These are phyloP conservation scores for Colletotrichum spaethianum DNA, from an alignment of 2,329 filamentous ascomycete species.

Conservation along the genomic window DNA sequence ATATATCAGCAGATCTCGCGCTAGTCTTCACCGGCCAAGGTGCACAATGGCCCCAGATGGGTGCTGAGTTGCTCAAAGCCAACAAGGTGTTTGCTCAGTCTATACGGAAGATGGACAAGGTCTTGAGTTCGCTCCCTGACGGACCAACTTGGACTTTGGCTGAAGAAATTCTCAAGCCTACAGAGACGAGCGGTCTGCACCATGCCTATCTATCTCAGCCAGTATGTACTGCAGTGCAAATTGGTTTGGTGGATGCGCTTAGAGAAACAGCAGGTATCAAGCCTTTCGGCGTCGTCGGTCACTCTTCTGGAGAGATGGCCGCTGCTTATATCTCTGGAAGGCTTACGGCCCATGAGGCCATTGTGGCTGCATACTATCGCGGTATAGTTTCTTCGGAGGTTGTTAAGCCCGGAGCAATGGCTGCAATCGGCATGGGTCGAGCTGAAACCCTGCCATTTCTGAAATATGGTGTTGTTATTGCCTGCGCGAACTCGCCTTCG, in stretches of 20 bases:
- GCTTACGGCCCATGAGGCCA: conserved; percentile 53
- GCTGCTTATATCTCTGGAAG: conserved; percentile 46
- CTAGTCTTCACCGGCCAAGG: conserved; percentile 55
- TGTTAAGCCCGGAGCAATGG: conserved; percentile 48
- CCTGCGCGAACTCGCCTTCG: conserved; percentile 45
- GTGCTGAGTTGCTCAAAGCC: conserved; percentile 42
- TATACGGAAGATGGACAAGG: conserved; percentile 41
- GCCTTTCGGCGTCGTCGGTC: conserved; percentile 55
- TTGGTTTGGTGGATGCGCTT: conserved; percentile 54
- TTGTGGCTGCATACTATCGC: conserved; percentile 58
- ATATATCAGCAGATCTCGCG: conserved; percentile 17
- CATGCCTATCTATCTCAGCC: conserved; percentile 47
- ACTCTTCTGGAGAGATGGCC: conserved; percentile 52
- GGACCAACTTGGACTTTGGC: conserved; percentile 44
- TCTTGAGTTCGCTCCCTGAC: conserved; percentile 1
- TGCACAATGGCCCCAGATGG: conserved; percentile 53
- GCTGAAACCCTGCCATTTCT: conserved; percentile 19
- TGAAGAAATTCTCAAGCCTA: conserved; percentile 42
- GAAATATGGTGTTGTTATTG: conserved; percentile 40
- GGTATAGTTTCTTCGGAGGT: conserved; percentile 46
- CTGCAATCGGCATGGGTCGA: conserved; percentile 49
- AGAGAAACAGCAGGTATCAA: conserved; percentile 46
- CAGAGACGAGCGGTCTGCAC: background rate
- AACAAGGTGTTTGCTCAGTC: conserved; percentile 5
- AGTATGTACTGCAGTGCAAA: conserved; percentile 50